Evolutionary conservation across 2,329 filamentous ascomycete species (phyloP).

Genomic region (Knoxdaviesia proteae): DNA sequence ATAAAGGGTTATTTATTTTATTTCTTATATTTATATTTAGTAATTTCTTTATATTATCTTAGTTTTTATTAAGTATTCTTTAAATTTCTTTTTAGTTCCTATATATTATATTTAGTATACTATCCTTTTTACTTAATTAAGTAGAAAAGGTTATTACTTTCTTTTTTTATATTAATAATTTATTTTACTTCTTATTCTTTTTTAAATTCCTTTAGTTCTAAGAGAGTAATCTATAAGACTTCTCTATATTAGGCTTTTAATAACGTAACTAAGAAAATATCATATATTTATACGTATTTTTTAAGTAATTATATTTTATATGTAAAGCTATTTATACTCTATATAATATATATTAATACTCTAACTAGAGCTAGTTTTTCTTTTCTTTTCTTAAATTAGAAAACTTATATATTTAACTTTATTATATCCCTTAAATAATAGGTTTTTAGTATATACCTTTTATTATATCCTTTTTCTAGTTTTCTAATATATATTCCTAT

Average conservation of each 20-base stretch:
- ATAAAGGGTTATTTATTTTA: not conserved
- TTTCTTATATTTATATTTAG: conserved; percentile 1
- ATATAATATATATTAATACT: not conserved
- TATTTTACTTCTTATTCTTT: not conserved
- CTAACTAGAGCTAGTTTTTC: not conserved
- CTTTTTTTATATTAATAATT: no score
- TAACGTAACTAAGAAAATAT: no score
- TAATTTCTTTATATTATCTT: conserved; percentile 1
- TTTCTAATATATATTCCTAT: no score
- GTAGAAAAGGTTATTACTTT: no score
- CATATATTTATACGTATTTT: no score
- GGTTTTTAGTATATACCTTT: no score
- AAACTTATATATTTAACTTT: no score
- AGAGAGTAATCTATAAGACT: not conserved
- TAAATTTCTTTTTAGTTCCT: not conserved
- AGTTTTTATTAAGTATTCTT: conserved; percentile 1
- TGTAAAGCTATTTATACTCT: not conserved
- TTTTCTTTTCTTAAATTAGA: no score
- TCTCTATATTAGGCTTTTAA: no score
- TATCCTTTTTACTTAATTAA: not conserved
- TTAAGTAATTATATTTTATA: not conserved
- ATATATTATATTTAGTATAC: not conserved
- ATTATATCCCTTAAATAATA: no score
- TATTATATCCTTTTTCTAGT: no score
- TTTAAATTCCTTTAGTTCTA: not conserved